Percentiles rank a stretch among this genome's conserved stretches.
Evolutionary conservation across 345 rosid genomes (phyloP).

Genomic region (Pistacia vera): DNA sequence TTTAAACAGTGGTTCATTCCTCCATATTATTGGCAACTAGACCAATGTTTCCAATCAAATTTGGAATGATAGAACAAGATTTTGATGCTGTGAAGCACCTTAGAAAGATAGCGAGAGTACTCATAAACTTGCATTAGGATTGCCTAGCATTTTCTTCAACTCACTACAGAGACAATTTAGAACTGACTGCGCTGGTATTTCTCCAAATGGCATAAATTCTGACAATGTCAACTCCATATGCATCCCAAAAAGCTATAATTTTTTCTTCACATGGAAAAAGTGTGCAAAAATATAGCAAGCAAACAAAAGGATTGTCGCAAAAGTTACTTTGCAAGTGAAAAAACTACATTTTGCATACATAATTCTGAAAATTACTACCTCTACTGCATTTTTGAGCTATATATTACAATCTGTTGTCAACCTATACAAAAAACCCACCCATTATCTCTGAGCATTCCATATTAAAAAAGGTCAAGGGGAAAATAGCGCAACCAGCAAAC

Average conservation of each 20-base stretch:
- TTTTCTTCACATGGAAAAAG: background rate
- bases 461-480: slow-evolving; percentile 31
- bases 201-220: background rate
- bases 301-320: slow-evolving; percentile 1
- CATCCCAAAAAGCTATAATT: no score
- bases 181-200: background rate
- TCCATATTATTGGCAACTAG: no score
- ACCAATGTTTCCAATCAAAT: no score
- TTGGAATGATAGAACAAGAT: no score
- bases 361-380: slow-evolving; percentile 29
- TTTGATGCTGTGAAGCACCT: background rate
- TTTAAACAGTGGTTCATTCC: no score
- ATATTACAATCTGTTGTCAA: slow-evolving; percentile 49
- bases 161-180: background rate
- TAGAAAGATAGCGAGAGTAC: background rate
- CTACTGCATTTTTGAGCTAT: slow-evolving; percentile 27
- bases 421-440: slow-evolving; percentile 58
- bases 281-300: background rate
- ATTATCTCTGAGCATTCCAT: slow-evolving; percentile 37
- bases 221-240: background rate
- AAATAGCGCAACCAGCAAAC: slow-evolving; percentile 50
- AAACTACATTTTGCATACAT: slow-evolving; percentile 33
- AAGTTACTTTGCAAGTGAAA: slow-evolving; percentile 17
- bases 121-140: background rate
- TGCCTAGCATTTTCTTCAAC: background rate